Evolutionary conservation across 257 asterid genomes (phyloP), one percentile per base, ranked within the genome.

Genomic region (Nicotiana benthamiana): DNA sequence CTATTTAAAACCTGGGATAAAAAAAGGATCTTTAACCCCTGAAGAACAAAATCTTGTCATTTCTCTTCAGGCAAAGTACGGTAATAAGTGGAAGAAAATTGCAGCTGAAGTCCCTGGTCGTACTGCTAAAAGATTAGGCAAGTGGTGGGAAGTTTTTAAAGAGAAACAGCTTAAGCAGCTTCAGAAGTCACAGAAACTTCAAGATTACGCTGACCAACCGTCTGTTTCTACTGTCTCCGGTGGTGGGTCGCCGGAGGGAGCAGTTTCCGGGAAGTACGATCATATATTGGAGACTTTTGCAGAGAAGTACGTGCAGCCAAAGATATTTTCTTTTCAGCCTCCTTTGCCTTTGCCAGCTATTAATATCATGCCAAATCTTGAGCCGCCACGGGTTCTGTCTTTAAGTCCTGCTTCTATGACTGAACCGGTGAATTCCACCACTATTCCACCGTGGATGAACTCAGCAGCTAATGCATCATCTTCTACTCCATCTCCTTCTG

Each of bases 81-180:
- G 93, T 26, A 92, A 91, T 86, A 93, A 92, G 89, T 92, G 93
- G 96, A 92, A 92, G 86, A 92, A 92, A 83, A 92, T 90, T 53
- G 93, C 91, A 60, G 90, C 92, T 20, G 97, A 90, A 75, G 95
- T 94, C 52, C 97, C 95, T 82, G 97, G 97, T 63, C 92, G 91
- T 20, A 94, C 97, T 59, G 97, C 98, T 61, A 94, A 94, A 83
- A 89, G 97, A 5, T 80, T 94, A 2, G 97, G 97, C 3, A 94
- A 94, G 89, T 91, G 98, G 98, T 92, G 97, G 98, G 97, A 94
- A 86, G 97, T 92, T 80, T 91, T 91, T 79, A 92, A 92, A 75
- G 97, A 92, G 87, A 92, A 94, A 81, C 96, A 91, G 88, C 87
- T 91, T 36, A 92, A 92, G 80, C 92, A 90, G 83, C 74, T 89